Base-by-base conservation (phyloP, 306 rosid genomes). In the Trifolium subterraneum region DNA sequence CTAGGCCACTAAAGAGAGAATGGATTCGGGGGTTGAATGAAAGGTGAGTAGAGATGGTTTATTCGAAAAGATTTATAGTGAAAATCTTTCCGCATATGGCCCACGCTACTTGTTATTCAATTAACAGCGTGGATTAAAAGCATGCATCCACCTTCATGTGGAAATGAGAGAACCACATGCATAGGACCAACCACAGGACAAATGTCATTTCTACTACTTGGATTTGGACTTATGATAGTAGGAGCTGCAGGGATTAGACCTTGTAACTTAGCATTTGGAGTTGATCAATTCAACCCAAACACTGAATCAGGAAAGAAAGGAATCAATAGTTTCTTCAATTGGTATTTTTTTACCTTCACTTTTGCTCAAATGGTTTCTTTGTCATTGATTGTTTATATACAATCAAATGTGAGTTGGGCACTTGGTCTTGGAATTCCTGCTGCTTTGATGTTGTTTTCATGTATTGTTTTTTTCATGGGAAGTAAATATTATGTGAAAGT, bases 221-320 rank as follows among this genome's bases (percentile, higher is more conserved):
- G 96, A 58, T 90, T 91, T 19, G 90, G 81, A 11, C 55, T 86
- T 18, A 81, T 93, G 5, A 22, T 88, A 5, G 58, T 89, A 2
- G 98, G 97, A 81, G 96, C 97, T 27, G 96, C 89, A 8, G 96
- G 96, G 39, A 80, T 93, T 45, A 33, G 98, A 47, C 98, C 98
- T 1, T 93, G 98, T 80, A 93, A 91, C 85, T 77, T 93, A 54
- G 97, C 96, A 15, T 93, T 91, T 69, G 98, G 98, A 44, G 97
- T 87, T 4, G 98, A 93, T 80, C 98, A 93, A 74, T 93, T 89
- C 82, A 78, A 93, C 60, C 97, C 92, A 6, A 87, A 83, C 0
- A 88, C 97, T 6, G 96, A 91, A 11, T 72, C 96, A 10, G 97
- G 98, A 6, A 91, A 88, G 73, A 87, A 77, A 31, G 98, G 97